Evolutionary conservation across 106 monocot species (phyloP), one percentile per base, ranked within the genome.

Genomic region (Dendrobium huoshanense): DNA sequence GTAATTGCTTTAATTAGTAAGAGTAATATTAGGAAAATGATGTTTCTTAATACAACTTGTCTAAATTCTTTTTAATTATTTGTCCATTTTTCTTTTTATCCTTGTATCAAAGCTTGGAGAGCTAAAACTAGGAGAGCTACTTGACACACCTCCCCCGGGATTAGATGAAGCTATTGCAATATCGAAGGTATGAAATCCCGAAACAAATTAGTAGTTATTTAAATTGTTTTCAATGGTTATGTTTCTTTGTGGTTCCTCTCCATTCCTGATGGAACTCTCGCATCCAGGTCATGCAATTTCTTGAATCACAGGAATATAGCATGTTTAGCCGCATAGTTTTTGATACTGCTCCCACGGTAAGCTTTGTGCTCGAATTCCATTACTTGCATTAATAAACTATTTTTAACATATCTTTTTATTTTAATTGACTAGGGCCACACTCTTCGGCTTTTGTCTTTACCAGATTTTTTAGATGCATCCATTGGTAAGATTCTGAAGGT

Each of bases 91-190:
- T 80, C 22, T 78, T 49, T 76, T 58, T 72, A 22, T 58, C 77
- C 78, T 42, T 61, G 24, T 37, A n/a, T 73, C 90, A 29, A 80
- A 97, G 97, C 85, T 97, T 80, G 97, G 97, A 82, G 97, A 97
- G 77, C 81, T 97, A 45, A 97, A 97, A 83, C 82, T 98, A 65
- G 98, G 98, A 67, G 94, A 98, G 84, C 82, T 98, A 75, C 83
- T 98, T 81, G 98, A 98, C 83, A 86, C 98, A 73, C 98, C 98
- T 29, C 98, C 98, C 18, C 95, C 95, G 43, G 98, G 98, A 73
- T 77, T 98, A 75, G 98, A 98, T 82, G 98, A 98, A 91, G 98
- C 98, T 79, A 92, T 98, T 87, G 98, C 98, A 77, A 98, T 98
- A 85, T 98, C 98, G 75, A 98, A 95, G 98, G 98, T 84, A 78